Conservation (phyloP, 768 basidiomycete genomes). For the Tulasnella sp. region DNA sequence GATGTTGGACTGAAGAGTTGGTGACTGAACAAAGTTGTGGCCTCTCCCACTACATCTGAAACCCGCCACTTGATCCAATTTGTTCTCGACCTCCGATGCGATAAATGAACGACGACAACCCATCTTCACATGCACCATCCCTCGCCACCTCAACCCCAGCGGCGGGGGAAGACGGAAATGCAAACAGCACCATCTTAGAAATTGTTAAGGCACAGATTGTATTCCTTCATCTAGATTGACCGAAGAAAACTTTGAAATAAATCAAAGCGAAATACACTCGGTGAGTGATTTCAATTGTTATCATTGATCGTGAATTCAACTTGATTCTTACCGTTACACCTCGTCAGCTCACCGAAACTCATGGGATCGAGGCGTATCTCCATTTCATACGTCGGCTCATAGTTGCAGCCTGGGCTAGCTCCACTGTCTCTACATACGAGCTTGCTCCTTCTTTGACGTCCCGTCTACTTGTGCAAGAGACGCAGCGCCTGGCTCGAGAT, state of each 20-base stretch:
- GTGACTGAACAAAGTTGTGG: too few relatives aligned
- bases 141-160: too few relatives aligned
- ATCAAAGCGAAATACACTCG: slow-evolving; percentile 86
- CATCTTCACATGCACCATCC: too few relatives aligned
- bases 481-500: slow-evolving; percentile 77
- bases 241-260: slow-evolving; percentile 92
- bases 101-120: too few relatives aligned
- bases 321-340: slow-evolving; percentile 11
- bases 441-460: slow-evolving; percentile 68
- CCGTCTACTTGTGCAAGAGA: slow-evolving; percentile 76
- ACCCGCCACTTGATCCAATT: too few relatives aligned
- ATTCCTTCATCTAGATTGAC: slow-evolving; percentile 86
- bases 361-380: slow-evolving; percentile 92
- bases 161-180: too few relatives aligned
- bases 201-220: slow-evolving; percentile 97
- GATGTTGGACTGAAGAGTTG: too few relatives aligned
- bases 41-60: too few relatives aligned
- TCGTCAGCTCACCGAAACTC: slow-evolving; percentile 91
- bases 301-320: slow-evolving; percentile 14
- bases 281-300: slow-evolving; percentile 47
- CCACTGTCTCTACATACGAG: slow-evolving; percentile 51
- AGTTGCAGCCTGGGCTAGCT: slow-evolving; percentile 54
- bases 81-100: too few relatives aligned
- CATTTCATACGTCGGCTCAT: slow-evolving; percentile 97
- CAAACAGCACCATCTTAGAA: slow-evolving; percentile 42